A percentile compares a stretch with the other conserved stretches of the same genome.
These are phyloP conservation scores for Hypoxylon sp. DNA, from an alignment of 2,329 filamentous ascomycete genomes.

Conservation along the genomic window DNA sequence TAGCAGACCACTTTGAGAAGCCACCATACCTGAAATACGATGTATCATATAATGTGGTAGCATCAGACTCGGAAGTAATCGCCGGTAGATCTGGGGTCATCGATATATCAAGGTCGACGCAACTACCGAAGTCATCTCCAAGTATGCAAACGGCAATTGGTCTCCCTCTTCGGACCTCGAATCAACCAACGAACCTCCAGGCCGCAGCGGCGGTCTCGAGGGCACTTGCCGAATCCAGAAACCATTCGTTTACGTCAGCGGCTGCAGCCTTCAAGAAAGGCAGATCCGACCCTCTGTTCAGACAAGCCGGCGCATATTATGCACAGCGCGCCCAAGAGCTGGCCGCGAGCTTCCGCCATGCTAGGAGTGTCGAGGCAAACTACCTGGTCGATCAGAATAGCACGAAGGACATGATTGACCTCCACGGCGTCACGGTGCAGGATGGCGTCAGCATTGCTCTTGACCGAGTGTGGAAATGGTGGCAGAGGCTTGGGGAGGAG, in stretches of 20 bases:
- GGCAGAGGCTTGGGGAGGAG: constrained; percentile 76
- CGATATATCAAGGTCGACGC: constrained; percentile 13
- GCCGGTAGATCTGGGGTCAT: constrained; percentile 7
- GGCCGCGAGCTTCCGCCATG: constrained; percentile 66
- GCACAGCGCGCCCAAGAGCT: constrained; percentile 76
- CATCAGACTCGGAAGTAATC: constrained; percentile 38
- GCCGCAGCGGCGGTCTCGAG: constrained; percentile 34
- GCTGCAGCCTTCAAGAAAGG: constrained; percentile 60
- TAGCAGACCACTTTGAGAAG: constrained; percentile 59
- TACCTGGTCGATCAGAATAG: constrained; percentile 77
- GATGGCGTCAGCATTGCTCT: constrained; percentile 85
- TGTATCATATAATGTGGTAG: constrained; percentile 48
- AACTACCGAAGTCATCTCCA: constrained; percentile 13
- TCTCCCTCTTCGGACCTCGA: constrained; percentile 10
- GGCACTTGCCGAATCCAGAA: constrained; percentile 40
- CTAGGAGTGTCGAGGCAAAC: constrained; percentile 77
- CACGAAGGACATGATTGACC: constrained; percentile 71
- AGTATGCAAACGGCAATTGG: constrained; percentile 9
- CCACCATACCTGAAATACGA: constrained; percentile 52
- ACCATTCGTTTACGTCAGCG: constrained; percentile 55
- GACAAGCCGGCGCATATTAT: constrained; percentile 82
- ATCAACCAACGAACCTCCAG: constrained; percentile 28
- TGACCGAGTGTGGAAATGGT: constrained; percentile 78
- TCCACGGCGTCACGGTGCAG: constrained; percentile 85
- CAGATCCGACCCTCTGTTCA: constrained; percentile 79